Conservation (phyloP, 495 filamentous ascomycete genomes). For the Astrothelium macrocarpum region DNA sequence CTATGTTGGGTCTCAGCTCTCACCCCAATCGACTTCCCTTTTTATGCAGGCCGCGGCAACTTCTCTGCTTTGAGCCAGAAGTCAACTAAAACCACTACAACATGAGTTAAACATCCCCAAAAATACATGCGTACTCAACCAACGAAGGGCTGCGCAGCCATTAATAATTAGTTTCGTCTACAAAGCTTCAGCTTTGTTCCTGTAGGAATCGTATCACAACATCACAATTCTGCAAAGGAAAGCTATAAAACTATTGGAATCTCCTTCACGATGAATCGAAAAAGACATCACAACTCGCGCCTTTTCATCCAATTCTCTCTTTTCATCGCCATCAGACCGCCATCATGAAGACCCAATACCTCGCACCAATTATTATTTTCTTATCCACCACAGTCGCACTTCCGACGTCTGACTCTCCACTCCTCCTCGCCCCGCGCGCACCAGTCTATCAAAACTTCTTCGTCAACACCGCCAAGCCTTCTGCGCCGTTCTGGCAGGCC, state of each 20-base stretch:
- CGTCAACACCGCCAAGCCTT: background rate
- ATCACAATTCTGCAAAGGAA: background rate
- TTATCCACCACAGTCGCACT: background rate
- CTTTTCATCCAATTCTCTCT: background rate
- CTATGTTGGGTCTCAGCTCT: no score
- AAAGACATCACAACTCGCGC: background rate
- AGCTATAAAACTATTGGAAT: background rate
- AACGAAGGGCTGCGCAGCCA: background rate
- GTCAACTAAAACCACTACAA: background rate
- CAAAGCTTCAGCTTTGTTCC: background rate
- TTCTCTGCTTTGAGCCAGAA: background rate
- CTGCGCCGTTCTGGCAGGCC: background rate
- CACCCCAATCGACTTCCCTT: no score
- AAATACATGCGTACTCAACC: background rate
- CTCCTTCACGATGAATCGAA: background rate
- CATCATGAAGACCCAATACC: background rate
- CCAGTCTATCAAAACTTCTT: background rate
- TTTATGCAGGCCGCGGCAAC: no score
- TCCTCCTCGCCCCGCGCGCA: background rate
- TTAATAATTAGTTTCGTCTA: background rate
- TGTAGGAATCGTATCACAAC: background rate
- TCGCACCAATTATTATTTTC: background rate
- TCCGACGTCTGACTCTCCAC: background rate
- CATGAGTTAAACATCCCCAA: background rate
- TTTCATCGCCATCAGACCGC: background rate